Base-by-base conservation (phyloP, 2,329 filamentous ascomycete genomes). In the Rugonectria rugulosa region DNA sequence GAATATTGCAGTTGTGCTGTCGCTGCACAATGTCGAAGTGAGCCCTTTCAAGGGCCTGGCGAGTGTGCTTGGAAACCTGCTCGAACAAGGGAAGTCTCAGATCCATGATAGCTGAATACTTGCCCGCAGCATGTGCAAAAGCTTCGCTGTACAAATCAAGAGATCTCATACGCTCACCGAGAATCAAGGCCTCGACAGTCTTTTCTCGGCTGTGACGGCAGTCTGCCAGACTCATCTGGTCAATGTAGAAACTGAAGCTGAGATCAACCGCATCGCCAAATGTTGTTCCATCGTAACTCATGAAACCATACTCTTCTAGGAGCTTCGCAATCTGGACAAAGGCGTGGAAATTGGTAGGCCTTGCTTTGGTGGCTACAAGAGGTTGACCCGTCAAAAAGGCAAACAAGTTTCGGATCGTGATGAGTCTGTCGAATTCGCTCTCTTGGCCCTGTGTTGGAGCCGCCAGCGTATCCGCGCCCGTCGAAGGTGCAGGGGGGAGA, bases 91-190 rank as follows among this genome's bases (percentile, higher is more conserved):
- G 84, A 44, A 86, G 87, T 37, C 86, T 83, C 41, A 92, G 75
- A 2, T 82, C 79, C 50, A 87, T 81, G 56, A 92, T 85, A 26
- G 92, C 81, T 17, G 90, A 84, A 56, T 94, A 91, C 73, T 95
- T 96, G 44, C 94, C 95, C 9, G 91, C 92, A 1, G 88, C 92
- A 72, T 98, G 95, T 5, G 92, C 87, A 68, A 97, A 98, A 0
- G 91, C 92, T 73, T 97, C 92, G 55, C 91, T 91, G 75, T 96
- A 98, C 3, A 99, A 81, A 7, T 88, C 82, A 66, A 88, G 85
- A 42, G 85, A 96, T 54, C 88, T 88, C 87, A 98, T 90, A 31
- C 85, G 85, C 75, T 99, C 94, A 52, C 91, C 93, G 10, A 99
- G 79, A n/a, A 98, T 83, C 41, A 98, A 82, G 0, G 88, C 90